Evolutionary conservation across 371 early-diverging fungal genomes (phyloP).

Genomic region (Encephalitozoon cuniculi): DNA sequence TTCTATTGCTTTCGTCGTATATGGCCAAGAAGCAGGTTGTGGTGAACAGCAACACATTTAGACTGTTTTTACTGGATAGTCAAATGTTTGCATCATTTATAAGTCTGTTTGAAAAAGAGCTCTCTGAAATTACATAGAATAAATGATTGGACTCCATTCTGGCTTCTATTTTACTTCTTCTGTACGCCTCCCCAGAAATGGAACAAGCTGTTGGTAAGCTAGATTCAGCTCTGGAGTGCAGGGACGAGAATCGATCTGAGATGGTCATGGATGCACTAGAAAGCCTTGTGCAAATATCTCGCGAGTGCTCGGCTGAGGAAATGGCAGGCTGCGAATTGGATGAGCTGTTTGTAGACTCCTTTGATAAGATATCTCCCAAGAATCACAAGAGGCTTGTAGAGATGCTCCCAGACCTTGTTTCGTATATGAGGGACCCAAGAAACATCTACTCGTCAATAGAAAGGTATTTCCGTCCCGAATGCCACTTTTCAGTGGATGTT

Average conservation of each 20-base stretch:
- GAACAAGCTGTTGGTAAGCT: not conserved
- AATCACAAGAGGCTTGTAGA: not conserved
- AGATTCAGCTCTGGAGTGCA: not conserved
- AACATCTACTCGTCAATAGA: not conserved
- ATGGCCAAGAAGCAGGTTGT: not conserved
- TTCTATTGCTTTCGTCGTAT: not conserved
- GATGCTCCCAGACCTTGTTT: not conserved
- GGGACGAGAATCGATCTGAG: not conserved
- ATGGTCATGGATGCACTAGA: not conserved
- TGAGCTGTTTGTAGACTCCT: not conserved
- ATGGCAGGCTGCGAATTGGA: not conserved
- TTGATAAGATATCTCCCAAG: not conserved
- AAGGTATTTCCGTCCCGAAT: not conserved
- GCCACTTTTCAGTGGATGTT: not conserved
- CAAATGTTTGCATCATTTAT: conserved; percentile 2
- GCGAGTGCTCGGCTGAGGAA: not conserved
- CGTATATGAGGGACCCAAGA: conserved; percentile 17
- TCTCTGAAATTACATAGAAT: not conserved
- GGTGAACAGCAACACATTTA: not conserved
- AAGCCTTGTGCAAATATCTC: not conserved
- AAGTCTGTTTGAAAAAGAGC: not conserved
- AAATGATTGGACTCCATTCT: not conserved
- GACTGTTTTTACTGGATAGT: conserved; percentile 3
- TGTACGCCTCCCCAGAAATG: conserved; percentile 1
- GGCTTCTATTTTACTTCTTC: conserved; percentile 52